A percentile compares a stretch with the other conserved stretches of the same genome.
These are phyloP conservation scores for Neurospora pannonica DNA, from an alignment of 495 filamentous ascomycete species.

Conservation along the genomic window DNA sequence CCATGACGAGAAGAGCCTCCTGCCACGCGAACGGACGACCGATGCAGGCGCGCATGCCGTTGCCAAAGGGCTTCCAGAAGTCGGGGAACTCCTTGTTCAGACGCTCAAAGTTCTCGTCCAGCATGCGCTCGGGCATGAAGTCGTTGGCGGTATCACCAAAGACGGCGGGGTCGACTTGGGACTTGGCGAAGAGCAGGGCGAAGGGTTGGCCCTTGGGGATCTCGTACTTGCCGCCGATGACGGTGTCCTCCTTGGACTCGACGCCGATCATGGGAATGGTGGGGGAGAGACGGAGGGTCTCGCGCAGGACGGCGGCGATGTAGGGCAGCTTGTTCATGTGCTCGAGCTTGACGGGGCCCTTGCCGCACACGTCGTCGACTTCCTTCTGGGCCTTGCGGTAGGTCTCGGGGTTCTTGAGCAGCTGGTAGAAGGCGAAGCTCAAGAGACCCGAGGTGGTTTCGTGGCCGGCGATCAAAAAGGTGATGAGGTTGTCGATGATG, in stretches of 20 bases:
- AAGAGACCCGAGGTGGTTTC: constrained; percentile 58
- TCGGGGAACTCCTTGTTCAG: constrained; percentile 37
- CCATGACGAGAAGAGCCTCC: constrained; percentile 44
- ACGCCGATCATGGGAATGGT: constrained; percentile 51
- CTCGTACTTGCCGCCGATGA: constrained; percentile 59
- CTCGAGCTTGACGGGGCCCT: constrained; percentile 51
- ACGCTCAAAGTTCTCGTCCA: constrained; percentile 50
- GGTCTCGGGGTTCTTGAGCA: constrained; percentile 42
- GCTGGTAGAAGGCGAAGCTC: constrained; percentile 48
- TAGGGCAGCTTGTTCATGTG: constrained; percentile 52
- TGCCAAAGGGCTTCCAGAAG: constrained; percentile 54
- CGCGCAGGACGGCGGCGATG: constrained; percentile 51
- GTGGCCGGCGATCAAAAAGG: constrained; percentile 64
- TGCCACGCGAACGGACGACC: constrained; percentile 58
- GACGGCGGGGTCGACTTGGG: constrained; percentile 38
- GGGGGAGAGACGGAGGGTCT: constrained; percentile 58
- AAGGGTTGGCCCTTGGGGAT: constrained; percentile 45
- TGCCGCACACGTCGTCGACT: constrained; percentile 54
- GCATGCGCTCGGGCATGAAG: constrained; percentile 56
- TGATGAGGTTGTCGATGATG: constrained; percentile 65
- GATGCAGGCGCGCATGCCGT: constrained; percentile 40
- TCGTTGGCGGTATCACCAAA: constrained; percentile 46
- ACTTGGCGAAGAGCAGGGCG: constrained; percentile 45
- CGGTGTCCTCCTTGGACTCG: constrained; percentile 29
- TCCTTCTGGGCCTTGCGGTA: constrained; percentile 48